Base-by-base conservation (phyloP, 768 basidiomycete species). In the Suillus weaverae region DNA sequence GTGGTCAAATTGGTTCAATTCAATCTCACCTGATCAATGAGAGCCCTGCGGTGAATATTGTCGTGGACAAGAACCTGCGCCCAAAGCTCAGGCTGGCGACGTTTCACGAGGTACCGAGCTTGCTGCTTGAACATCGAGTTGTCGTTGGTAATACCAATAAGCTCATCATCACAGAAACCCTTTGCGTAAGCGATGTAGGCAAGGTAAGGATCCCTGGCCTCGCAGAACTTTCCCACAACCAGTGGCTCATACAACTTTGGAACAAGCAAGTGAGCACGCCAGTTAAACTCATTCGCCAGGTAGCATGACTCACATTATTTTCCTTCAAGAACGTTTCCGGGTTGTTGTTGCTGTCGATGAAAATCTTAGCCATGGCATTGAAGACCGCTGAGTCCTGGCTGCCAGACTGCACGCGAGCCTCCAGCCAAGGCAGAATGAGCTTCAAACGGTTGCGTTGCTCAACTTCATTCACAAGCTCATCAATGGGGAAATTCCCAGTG, bases 81-180 rank as follows among this genome's bases (percentile, higher is more conserved):
- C 97, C 97, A 99, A 36, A 99, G 87, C 66, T 99, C 97, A 18
- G 92, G 88, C 67, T 94, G 89, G 67, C 97, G 93, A 70, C 97
- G 90, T 79, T 96, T 97, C 73, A 98, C 93, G 64, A 99, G 87
- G 79, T 99, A 99, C 35, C 97, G 90, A 61, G 97, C 94, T 78
- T 99, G 97, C 72, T 99, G 97, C 80, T 99, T 99, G 86, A 96
- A 99, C 97, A 99, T 99, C 14, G 95, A 90, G 81, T 99, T 99
- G 69, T 97, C 96, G 74, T 99, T 99, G 56, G 97, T 99, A 76
- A 99, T 97, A 26, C 87, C 77, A 73, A 99, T 96, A 65, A 99
- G 86, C 78, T 99, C 97, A 6, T 99, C 95, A 69, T 99, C 97
- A 74, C 97, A 99, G 78, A 98, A 91, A 64, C 97, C 97, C 76